phyloP scores from a whole-genome alignment of 805 yeast species.

The Kuraishia ogatae region DNA sequence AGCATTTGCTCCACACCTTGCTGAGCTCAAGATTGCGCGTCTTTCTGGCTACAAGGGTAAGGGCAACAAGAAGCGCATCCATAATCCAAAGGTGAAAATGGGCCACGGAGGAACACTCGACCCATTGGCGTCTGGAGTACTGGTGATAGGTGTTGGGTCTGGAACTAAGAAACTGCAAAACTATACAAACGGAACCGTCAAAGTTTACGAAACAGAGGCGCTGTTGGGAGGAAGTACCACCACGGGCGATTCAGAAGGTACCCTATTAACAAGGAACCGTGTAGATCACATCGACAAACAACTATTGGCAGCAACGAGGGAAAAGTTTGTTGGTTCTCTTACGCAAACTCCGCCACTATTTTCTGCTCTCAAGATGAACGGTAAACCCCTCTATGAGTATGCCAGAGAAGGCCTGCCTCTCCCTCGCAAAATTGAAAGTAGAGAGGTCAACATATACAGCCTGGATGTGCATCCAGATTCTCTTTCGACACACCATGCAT shows the following conservation, averaged over 20 bases:
- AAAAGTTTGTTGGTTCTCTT: slow-evolving; percentile 70
- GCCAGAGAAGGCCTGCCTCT: slow-evolving; percentile 83
- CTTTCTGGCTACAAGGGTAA: slow-evolving; percentile 31
- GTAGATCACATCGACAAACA: slow-evolving; percentile 49
- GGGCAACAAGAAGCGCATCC: slow-evolving; percentile 42
- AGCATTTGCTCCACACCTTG: slow-evolving; percentile 46
- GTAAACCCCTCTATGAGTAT: slow-evolving; percentile 88
- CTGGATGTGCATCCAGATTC: slow-evolving; percentile 47
- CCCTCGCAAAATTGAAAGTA: slow-evolving; percentile 72
- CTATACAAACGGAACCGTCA: slow-evolving; percentile 66
- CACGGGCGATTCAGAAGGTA: slow-evolving; percentile 91
- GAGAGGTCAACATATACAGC: slow-evolving; percentile 56
- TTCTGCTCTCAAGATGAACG: slow-evolving; percentile 91
- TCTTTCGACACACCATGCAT: slow-evolving; percentile 47
- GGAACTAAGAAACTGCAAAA: slow-evolving; percentile 80
- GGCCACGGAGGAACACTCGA: slow-evolving; percentile 99
- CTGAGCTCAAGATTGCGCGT: slow-evolving; percentile 38
- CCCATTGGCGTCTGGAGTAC: slow-evolving; percentile 91
- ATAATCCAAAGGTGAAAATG: slow-evolving; percentile 63
- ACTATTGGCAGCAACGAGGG: slow-evolving; percentile 37
- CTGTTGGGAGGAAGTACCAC: slow-evolving; percentile 86
- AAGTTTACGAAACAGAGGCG: slow-evolving; percentile 78
- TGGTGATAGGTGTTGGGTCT: slow-evolving; percentile 83
- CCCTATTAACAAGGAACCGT: slow-evolving; percentile 51
- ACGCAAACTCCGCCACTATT: slow-evolving; percentile 92